Base-by-base conservation (phyloP, 2,329 filamentous ascomycete species). In the Chrysoporthe austroafricana region DNA sequence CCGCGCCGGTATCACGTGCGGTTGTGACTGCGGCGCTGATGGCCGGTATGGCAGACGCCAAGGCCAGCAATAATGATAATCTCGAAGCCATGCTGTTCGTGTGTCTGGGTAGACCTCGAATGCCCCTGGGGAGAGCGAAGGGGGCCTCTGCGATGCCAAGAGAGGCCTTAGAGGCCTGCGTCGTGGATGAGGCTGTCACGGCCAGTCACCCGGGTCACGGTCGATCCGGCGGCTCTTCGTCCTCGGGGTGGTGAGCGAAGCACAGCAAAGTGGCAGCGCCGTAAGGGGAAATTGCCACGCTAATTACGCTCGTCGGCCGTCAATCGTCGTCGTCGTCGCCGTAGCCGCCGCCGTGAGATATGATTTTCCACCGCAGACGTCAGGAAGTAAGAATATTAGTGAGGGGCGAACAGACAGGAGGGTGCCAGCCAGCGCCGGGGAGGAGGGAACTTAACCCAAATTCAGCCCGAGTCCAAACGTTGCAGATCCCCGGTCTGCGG, bases 41-140 rank as follows among this genome's bases (percentile, higher is more conserved):
- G 6, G 48, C 69, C 46, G 67, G 66, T 32, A 70, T 39, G 62
- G 69, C 67, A n/a, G 63, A 43, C 4, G 46, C 43, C 56, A 69
- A 48, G n/a, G 63, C 66, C 66, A 70, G 36, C 4, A 67, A 54
- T 50, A 63, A 59, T 52, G 62, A 63, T 16, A 63, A 5, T 21
- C 42, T 44, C 26, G 36, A 50, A 18, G 44, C 56, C 63, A 65
- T 65, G 3, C 39, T 48, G 52, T n/a, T 50, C 14, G 52, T 52
- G 21, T 39, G 16, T 9, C 34, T 9, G 2, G 46, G 4, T 18
- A 34, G 26, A 21, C 39, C 8, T 56, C n/a, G 39, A 39, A 18
- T 57, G 8, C 7, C 50, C 16, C 61, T 18, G 11, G 57, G 16
- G 11, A 42, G 3, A 43, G 48, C 3, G 18, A 26, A 2, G 21